Base-by-base conservation (phyloP, 805 yeast genomes). In the Spathaspora boniae region DNA sequence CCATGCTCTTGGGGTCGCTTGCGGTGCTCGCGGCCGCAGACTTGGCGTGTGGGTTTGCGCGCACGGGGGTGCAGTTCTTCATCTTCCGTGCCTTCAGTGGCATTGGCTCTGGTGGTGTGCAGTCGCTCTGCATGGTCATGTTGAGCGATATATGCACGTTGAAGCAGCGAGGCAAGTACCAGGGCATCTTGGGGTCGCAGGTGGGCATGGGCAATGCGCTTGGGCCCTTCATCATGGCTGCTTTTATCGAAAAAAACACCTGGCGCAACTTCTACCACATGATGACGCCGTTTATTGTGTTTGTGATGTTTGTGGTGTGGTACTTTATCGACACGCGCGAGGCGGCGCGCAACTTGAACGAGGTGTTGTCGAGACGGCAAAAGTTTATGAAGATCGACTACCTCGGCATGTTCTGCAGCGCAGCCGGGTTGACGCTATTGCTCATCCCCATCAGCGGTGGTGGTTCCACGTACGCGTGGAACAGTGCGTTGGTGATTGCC, bases 211-310 rank as follows among this genome's bases (percentile, higher is more conserved):
- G 80, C 4, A 72, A 71, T 44, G 69, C 72, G 2, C 47, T 70
- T 11, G 84, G 82, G 1, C 84, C 84, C 0, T 67, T 78, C 29
- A 43, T 76, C 6, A 74, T 78, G 55, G 72, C 78, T 24, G 75
- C 67, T 0, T 68, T 75, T 44, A 64, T 74, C 7, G 55, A 61
- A 36, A 48, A 50, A 31, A 48, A 50, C n/a, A 56, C 66, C 5
- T 78, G 84, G 84, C 61, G 78, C 35, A 67, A 72, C 45, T 69
- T 76, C 38, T 79, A 72, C 47, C 73, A 70, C 47, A 45, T 71
- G 32, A 54, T 71, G 45, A 54, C 71, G 16, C 78, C 82, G 3
- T 37, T 66, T 15, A 58, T 67, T 6, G 45, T 62, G 4, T 29
- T 57, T 17, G 70, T 52, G 9, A 50, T 48, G 30, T 51, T 49